Conservation (phyloP, 371 early-diverging fungal genomes). For the Phascolomyces articulosus region DNA sequence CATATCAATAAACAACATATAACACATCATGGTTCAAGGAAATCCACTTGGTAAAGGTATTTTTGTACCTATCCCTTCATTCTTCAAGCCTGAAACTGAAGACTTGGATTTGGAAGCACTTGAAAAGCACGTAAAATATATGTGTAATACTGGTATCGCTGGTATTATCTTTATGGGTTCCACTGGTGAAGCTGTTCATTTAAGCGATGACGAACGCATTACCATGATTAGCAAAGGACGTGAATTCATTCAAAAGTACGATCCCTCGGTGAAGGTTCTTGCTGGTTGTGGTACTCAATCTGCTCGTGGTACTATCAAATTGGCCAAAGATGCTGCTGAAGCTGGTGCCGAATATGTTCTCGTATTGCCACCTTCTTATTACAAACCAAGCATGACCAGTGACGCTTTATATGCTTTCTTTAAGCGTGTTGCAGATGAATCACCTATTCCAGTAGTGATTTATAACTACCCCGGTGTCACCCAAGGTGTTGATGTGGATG, state of each 20-base stretch:
- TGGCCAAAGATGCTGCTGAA: constrained; percentile 33
- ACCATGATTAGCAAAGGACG: constrained; percentile 29
- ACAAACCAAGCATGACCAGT: constrained; percentile 29
- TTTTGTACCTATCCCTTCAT: constrained; percentile 50
- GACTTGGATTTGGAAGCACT: constrained; percentile 45
- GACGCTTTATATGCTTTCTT: constrained; percentile 35
- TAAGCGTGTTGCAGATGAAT: constrained; percentile 39
- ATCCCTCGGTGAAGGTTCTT: constrained; percentile 34
- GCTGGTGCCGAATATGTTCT: constrained; percentile 43
- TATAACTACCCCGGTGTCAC: constrained; percentile 56
- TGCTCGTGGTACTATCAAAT: constrained; percentile 36
- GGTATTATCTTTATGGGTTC: constrained; percentile 53
- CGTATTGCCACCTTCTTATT: constrained; percentile 50
- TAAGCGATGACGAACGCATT: constrained; percentile 41
- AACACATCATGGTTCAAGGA: constrained; percentile 9
- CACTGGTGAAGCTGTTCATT: constrained; percentile 49
- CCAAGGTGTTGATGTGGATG: constrained; percentile 47
- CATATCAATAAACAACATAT: not conserved
- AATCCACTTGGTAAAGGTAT: constrained; percentile 27
- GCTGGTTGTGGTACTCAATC: constrained; percentile 45
- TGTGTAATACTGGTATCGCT: constrained; percentile 41
- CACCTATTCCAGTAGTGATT: constrained; percentile 47
- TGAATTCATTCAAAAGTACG: constrained; percentile 30
- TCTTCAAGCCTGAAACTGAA: constrained; percentile 44
- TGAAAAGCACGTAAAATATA: constrained; percentile 39